Conservation (phyloP, 2,329 filamentous ascomycete species). For the Neofusicoccum cordaticola region DNA sequence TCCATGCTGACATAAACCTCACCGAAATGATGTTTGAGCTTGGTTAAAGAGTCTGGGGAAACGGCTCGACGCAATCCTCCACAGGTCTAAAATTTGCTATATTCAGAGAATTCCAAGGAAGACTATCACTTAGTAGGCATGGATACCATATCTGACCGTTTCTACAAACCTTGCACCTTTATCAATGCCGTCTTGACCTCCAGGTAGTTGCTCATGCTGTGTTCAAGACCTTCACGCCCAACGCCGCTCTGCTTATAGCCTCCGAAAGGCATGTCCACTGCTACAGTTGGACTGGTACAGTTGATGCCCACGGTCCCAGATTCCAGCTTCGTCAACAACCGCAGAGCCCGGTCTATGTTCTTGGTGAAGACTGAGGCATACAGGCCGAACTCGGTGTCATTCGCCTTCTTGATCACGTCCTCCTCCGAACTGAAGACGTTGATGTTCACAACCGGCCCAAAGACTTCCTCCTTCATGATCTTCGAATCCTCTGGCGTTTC, state of each 20-base stretch:
- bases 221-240: constrained; percentile 34
- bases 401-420: constrained; percentile 36
- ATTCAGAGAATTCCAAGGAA: not conserved
- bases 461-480: constrained; percentile 37
- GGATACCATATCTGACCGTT: not conserved
- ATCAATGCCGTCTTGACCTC: constrained; percentile 36
- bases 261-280: constrained; percentile 40
- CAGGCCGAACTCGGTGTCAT: constrained; percentile 39
- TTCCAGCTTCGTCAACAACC: constrained; percentile 41
- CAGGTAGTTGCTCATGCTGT: constrained; percentile 32
- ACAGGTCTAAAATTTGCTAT: not conserved
- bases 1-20: not conserved
- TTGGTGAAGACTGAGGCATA: constrained; percentile 39
- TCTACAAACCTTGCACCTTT: constrained; percentile 19
- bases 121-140: not conserved
- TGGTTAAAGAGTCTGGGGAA: not conserved
- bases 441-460: constrained; percentile 38
- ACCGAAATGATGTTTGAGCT: not conserved
- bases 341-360: constrained; percentile 35
- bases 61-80: too few species aligned
- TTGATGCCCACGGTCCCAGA: constrained; percentile 42
- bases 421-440: constrained; percentile 36
- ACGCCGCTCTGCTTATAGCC: constrained; percentile 40
- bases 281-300: constrained; percentile 34
- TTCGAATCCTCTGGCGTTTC: constrained; percentile 41